Percentiles rank a stretch among this genome's conserved stretches.
phyloP scores from a whole-genome alignment of 1,284 basidiomycete genomes.

The Ganoderma lingzhi region DNA sequence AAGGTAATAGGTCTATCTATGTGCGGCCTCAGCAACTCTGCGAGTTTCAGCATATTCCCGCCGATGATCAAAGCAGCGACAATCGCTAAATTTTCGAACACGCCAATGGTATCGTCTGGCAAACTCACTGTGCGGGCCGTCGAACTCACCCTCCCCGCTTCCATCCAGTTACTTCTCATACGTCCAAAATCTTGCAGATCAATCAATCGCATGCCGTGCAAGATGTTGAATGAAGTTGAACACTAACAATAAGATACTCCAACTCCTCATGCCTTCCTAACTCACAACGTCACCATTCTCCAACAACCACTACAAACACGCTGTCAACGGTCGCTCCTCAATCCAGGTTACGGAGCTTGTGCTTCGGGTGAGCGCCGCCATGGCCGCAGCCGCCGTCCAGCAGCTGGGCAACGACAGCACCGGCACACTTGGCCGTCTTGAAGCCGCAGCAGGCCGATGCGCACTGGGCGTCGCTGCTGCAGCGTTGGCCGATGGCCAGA shows the following conservation, averaged over 20 bases:
- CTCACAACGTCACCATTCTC: background rate
- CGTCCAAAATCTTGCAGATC: no score
- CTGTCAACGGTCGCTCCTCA: background rate
- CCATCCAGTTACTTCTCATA: no score
- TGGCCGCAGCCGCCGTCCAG: slow-evolving; percentile 26
- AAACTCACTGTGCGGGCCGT: no score
- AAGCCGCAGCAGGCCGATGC: slow-evolving; percentile 26
- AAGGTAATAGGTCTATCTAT: no score
- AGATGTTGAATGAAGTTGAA: background rate
- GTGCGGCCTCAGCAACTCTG: no score
- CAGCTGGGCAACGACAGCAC: slow-evolving; percentile 20
- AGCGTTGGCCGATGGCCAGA: background rate
- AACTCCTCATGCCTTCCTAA: background rate
- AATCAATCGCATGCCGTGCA: no score
- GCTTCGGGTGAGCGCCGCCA: slow-evolving; percentile 17
- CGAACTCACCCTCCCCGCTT: no score
- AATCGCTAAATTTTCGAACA: no score
- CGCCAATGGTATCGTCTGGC: no score
- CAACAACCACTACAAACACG: background rate
- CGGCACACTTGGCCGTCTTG: slow-evolving; percentile 22
- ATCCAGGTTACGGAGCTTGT: slow-evolving; percentile 5
- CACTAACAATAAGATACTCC: background rate
- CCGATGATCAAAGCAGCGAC: no score
- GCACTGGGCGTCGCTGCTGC: slow-evolving; percentile 21
- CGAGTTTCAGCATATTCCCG: no score